Base-by-base conservation (phyloP, 768 basidiomycete genomes). In the Tremella mesenterica region DNA sequence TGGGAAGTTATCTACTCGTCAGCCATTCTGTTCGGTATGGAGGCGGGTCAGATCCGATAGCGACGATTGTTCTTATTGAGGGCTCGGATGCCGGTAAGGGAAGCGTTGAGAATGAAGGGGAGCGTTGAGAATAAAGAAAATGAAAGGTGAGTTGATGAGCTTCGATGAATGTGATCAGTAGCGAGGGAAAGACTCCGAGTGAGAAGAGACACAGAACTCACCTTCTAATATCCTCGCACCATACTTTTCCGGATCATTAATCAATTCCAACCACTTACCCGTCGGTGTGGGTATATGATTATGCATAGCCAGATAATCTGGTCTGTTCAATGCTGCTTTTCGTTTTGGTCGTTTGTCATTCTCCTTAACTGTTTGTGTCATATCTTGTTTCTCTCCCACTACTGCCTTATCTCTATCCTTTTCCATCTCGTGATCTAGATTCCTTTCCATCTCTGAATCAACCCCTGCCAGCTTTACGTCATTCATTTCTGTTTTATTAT, bases 231-330 rank as follows among this genome's bases (percentile, higher is more conserved):
- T 73, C 6, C 45, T 56, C 25, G 57, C 31, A 7, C 66, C 68
- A 33, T 56, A 62, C 54, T 64, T 65, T n/a, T 48, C 62, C 14
- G 71, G 71, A 54, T 73, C 58, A 4, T 44, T 50, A 26, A 73
- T 71, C 53, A 73, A 50, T 14, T 65, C 57, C 49, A 73, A 44
- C 71, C 71, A 73, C 26, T 65, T 60, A 7, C 50, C 50, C 13
- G 71, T 73, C 8, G 71, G 69, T 14, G 67, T 66, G 4, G 69
- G 57, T 20, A 68, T 64, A 14, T 64, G 60, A 46, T 73, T 64
- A 44, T 73, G 67, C 48, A 71, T 50, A 10, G 68, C 69, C 46
- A 67, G 60, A 45, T 73, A 73, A 44, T 73, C 71, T 8, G 65
- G 63, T 21, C 57, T 50, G 34, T 67, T 56, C 47, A 65, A 44